These are phyloP conservation scores for Fraxinus quadrangulata DNA, from an alignment of 257 asterid species.

Conservation along the genomic window DNA sequence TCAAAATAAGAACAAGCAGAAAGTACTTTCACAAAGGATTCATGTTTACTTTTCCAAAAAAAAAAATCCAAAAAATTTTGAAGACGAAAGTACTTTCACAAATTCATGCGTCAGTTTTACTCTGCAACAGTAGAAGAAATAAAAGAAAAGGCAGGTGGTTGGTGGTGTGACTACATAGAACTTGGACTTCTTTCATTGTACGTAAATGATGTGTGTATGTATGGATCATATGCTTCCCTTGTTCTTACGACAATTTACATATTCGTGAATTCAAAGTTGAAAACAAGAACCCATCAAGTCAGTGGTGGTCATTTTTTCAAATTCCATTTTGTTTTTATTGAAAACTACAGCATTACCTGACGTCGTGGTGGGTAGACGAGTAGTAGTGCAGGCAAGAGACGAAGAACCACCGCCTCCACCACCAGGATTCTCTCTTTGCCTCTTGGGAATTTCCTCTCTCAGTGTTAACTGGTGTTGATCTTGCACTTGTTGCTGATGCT, in stretches of 20 bases:
- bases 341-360: conserved; percentile 42
- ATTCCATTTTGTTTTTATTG: conserved; percentile 6
- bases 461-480: conserved; percentile 35
- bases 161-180: conserved; percentile 9
- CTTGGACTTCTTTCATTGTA: conserved; percentile 23
- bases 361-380: conserved; percentile 48
- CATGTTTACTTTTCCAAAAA: background rate
- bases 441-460: conserved; percentile 43
- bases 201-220: conserved; percentile 16
- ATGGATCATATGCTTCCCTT: background rate
- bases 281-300: conserved; percentile 8
- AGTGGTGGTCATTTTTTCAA: background rate
- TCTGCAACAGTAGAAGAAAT: conserved; percentile 33
- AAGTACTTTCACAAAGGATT: background rate
- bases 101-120: conserved; percentile 38
- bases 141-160: conserved; percentile 16
- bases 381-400: conserved; percentile 38
- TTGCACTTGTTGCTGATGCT: conserved; percentile 45
- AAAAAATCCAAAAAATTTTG: conserved; percentile 4
- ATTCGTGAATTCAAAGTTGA: background rate
- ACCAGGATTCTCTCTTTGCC: conserved; percentile 45
- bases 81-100: background rate
- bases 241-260: background rate
- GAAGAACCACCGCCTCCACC: conserved; percentile 28
- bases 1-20: no score